Conservation (phyloP, 352 stramenopile genomes). For the Pythium insidiosum region DNA sequence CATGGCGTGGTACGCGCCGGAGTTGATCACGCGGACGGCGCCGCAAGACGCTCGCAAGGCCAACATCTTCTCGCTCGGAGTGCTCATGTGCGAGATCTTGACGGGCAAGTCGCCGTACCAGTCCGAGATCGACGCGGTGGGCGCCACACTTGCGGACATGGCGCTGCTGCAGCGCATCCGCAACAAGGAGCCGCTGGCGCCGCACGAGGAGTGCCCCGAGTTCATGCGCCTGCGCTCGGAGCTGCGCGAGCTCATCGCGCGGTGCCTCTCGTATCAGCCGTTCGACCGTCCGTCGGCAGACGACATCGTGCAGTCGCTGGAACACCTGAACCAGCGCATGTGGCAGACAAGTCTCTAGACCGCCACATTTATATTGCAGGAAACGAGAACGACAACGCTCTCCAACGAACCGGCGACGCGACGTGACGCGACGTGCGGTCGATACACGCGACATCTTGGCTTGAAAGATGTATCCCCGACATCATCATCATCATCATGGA, state of each 20-base stretch:
- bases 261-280: conserved; percentile 15
- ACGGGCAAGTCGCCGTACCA: conserved; percentile 19
- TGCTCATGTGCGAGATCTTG: conserved; percentile 23
- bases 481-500: background rate
- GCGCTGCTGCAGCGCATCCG: conserved; percentile 11
- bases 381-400: too few species aligned
- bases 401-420: too few species aligned
- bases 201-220: conserved; percentile 16
- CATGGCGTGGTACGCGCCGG: conserved; percentile 16
- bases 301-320: conserved; percentile 10
- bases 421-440: too few species aligned
- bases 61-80: conserved; percentile 22
- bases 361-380: too few species aligned
- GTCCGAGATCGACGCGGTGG: conserved; percentile 10
- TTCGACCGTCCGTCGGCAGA: conserved; percentile 12
- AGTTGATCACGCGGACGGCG: conserved; percentile 12
- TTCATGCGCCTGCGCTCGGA: conserved; percentile 10
- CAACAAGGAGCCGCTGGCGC: conserved; percentile 9
- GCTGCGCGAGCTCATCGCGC: conserved; percentile 13
- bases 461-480: background rate
- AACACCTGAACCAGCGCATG: conserved; percentile 11
- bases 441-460: too few species aligned
- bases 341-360: conserved; percentile 11
- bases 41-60: conserved; percentile 15
- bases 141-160: conserved; percentile 14